A percentile compares a stretch with the other conserved stretches of the same genome.
Evolutionary conservation across 164 flowering plant species (phyloP).

Genomic region (Nymphaea thermarum): DNA sequence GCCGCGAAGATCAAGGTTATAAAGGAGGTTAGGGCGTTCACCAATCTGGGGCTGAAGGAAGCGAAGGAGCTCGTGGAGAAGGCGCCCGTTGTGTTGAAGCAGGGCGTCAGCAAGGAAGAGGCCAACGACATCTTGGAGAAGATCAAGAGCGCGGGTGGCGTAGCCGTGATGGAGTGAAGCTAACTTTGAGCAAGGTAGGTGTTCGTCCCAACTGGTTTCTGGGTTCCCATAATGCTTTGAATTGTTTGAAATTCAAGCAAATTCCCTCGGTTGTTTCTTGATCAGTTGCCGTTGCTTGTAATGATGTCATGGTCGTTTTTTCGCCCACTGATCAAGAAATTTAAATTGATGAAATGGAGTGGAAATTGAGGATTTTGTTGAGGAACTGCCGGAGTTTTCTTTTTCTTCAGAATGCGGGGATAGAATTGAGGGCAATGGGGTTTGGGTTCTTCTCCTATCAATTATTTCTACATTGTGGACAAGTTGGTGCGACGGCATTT

Average conservation of each 20-base stretch:
- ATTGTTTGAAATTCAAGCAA: not conserved
- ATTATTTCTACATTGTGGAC: too few relatives aligned
- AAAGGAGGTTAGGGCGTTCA: constrained; percentile 75
- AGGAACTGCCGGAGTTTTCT: too few relatives aligned
- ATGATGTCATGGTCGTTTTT: too few relatives aligned
- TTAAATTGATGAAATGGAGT: too few relatives aligned
- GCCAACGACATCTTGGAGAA: constrained; percentile 68
- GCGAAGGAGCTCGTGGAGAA: constrained; percentile 89
- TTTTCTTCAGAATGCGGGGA: not conserved
- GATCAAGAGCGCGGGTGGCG: constrained; percentile 68
- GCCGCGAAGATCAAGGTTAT: constrained; percentile 79
- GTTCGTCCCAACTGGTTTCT: too few relatives aligned
- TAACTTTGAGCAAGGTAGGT: not conserved
- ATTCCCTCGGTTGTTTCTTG: not conserved
- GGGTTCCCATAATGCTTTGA: too few relatives aligned
- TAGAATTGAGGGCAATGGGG: too few relatives aligned
- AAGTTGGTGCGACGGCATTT: too few relatives aligned
- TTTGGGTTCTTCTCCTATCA: too few relatives aligned
- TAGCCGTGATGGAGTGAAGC: constrained; percentile 59
- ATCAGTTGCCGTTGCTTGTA: too few relatives aligned
- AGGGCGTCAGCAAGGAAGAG: constrained; percentile 77
- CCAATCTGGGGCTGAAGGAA: constrained; percentile 68
- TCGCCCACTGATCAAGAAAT: too few relatives aligned
- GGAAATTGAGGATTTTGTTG: too few relatives aligned
- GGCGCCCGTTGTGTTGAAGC: constrained; percentile 54